These are phyloP conservation scores for Coemansia guatemalensis DNA, from an alignment of 192 early-diverging fungal genomes.

Conservation along the genomic window DNA sequence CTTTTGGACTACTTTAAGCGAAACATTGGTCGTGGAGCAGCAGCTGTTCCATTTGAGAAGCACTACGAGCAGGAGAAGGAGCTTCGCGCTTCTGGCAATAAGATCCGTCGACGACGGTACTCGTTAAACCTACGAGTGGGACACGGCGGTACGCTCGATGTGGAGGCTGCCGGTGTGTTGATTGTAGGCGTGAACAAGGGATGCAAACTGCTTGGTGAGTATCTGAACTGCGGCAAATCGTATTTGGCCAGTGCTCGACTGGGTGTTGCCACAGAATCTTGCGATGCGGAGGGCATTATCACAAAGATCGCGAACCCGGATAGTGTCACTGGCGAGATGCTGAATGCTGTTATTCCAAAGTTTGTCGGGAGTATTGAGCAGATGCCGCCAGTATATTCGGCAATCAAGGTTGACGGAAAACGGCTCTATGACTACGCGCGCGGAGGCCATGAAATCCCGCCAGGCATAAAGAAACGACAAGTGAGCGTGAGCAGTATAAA, in stretches of 20 bases:
- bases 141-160: conserved; percentile 49
- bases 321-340: conserved; percentile 38
- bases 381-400: conserved; percentile 71
- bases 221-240: conserved; percentile 53
- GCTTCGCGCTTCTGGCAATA: conserved; percentile 16
- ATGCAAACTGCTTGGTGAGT: conserved; percentile 55
- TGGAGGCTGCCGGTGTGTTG: conserved; percentile 45
- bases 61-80: conserved; percentile 37
- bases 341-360: conserved; percentile 42
- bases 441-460: conserved; percentile 27
- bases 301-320: conserved; percentile 28
- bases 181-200: conserved; percentile 58
- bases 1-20: conserved; percentile 48
- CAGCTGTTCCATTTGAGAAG: conserved; percentile 26
- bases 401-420: conserved; percentile 66
- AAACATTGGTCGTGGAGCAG: conserved; percentile 19
- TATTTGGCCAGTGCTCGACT: conserved; percentile 58
- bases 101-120: conserved; percentile 9
- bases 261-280: conserved; percentile 61
- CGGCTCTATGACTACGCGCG: conserved; percentile 73
- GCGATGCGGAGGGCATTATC: conserved; percentile 58
- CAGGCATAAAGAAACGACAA: conserved; percentile 11
- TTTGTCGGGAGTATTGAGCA: conserved; percentile 65
- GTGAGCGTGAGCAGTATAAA: conserved; percentile 25
- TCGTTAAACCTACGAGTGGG: conserved; percentile 23